A percentile compares a stretch with the other conserved stretches of the same genome.
These are phyloP conservation scores for Potentilla sterilis DNA, from an alignment of 306 rosid species.

Conservation along the genomic window DNA sequence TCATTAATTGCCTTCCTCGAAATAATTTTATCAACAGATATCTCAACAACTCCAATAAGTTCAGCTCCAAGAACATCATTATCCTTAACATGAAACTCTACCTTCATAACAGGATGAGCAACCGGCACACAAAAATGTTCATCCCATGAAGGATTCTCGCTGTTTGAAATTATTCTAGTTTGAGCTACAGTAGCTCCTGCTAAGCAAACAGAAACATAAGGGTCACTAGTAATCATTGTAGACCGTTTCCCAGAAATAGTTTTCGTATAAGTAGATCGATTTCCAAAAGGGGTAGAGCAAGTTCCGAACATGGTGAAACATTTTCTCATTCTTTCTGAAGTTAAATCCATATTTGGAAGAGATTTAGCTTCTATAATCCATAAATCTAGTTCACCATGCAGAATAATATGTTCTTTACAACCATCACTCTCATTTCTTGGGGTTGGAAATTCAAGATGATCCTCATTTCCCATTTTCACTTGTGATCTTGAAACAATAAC, in stretches of 20 bases:
- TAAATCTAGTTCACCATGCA: slow-evolving; percentile 66
- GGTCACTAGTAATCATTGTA: slow-evolving; percentile 62
- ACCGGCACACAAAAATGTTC: slow-evolving; percentile 62
- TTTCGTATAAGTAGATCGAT: slow-evolving; percentile 23
- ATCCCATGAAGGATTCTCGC: slow-evolving; percentile 67
- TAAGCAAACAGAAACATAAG: slow-evolving; percentile 63
- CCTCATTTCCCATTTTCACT: slow-evolving; percentile 29
- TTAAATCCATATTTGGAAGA: slow-evolving; percentile 71
- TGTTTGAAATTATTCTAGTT: slow-evolving; percentile 54
- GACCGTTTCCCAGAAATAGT: slow-evolving; percentile 37
- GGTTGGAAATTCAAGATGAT: neutral
- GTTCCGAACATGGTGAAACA: slow-evolving; percentile 51
- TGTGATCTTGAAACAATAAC: neutral
- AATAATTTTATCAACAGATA: slow-evolving; percentile 44
- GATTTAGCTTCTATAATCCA: slow-evolving; percentile 67
- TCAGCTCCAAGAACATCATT: slow-evolving; percentile 75
- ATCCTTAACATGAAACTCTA: slow-evolving; percentile 66
- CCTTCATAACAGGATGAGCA: slow-evolving; percentile 53
- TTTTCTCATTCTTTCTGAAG: slow-evolving; percentile 51
- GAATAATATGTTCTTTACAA: slow-evolving; percentile 30
- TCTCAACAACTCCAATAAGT: slow-evolving; percentile 59
- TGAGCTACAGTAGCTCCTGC: slow-evolving; percentile 70
- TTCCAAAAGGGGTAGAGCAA: slow-evolving; percentile 43
- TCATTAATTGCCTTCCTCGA: slow-evolving; percentile 44
- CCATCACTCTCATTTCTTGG: slow-evolving; percentile 10